Conservation (phyloP, 1,139 yeast species). For the Blastobotrys capitulatus region DNA sequence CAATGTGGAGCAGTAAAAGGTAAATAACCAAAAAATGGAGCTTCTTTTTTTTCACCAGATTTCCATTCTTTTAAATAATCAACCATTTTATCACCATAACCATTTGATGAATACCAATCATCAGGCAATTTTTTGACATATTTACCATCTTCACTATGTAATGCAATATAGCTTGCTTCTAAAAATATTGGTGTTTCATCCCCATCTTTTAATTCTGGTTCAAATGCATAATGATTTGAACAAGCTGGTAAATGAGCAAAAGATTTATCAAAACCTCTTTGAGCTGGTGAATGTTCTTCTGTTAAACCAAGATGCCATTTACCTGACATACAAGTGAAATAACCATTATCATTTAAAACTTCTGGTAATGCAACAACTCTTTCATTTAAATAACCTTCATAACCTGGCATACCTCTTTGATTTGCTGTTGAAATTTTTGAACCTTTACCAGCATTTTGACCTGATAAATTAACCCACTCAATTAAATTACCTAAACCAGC, state of each 20-base stretch:
- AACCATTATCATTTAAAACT: conserved; percentile 45
- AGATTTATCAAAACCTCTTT: conserved; percentile 48
- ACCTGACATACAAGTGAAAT: conserved; percentile 48
- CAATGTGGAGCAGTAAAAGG: conserved; percentile 60
- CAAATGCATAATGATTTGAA: conserved; percentile 51
- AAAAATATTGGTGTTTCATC: conserved; percentile 14
- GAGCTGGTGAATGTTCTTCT: conserved; percentile 46
- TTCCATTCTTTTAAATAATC: conserved; percentile 29
- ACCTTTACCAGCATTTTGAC: conserved; percentile 14
- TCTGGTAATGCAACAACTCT: conserved; percentile 52
- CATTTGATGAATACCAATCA: conserved; percentile 44
- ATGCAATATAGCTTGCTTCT: conserved; percentile 15
- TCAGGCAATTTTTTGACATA: conserved; percentile 42
- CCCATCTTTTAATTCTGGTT: conserved; percentile 34
- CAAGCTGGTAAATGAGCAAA: conserved; percentile 53
- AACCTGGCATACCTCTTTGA: conserved; percentile 43
- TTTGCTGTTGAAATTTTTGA: conserved; percentile 16
- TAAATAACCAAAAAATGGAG: conserved; percentile 48
- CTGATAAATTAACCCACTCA: conserved; percentile 41
- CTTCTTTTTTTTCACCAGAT: conserved; percentile 23
- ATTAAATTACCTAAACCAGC: conserved; percentile 60
- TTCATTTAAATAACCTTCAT: conserved; percentile 51
- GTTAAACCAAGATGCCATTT: conserved; percentile 55
- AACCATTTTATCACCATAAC: conserved; percentile 42
- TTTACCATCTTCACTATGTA: conserved; percentile 39